A percentile compares a stretch with the other conserved stretches of the same genome.
phyloP scores from a whole-genome alignment of 805 yeast genomes.

The Metschnikowia borealis region DNA sequence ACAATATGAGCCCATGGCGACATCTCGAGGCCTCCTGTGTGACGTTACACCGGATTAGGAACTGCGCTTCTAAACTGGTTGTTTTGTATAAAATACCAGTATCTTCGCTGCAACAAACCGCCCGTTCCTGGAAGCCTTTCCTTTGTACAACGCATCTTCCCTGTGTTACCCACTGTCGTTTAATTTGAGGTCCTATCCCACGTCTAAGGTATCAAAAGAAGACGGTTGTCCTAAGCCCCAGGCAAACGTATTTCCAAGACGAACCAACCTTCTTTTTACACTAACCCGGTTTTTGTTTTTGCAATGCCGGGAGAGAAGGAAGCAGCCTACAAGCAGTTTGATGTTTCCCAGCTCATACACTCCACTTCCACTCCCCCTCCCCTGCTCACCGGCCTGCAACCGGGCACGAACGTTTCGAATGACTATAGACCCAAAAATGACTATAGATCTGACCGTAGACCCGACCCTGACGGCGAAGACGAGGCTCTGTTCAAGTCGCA shows the following conservation, averaged over 20 bases:
- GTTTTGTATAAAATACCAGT: not conserved
- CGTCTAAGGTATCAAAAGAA: no score
- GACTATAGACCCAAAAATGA: no score
- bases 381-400: no score
- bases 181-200: no score
- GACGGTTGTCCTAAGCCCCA: no score
- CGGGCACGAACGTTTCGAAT: no score
- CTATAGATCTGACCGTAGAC: not conserved
- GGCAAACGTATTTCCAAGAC: no score
- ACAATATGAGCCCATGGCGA: slow-evolving; percentile 1
- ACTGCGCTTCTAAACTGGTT: not conserved
- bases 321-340: not conserved
- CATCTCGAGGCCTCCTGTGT: not conserved
- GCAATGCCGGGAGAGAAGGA: slow-evolving; percentile 3
- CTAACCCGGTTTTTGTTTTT: not conserved
- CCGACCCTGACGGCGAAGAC: not conserved
- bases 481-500: not conserved
- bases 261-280: not conserved
- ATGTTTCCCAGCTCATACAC: slow-evolving; percentile 3
- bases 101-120: not conserved
- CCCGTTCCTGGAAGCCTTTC: not conserved
- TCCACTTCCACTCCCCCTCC: not conserved
- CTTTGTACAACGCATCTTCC: not conserved
- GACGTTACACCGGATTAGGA: not conserved
- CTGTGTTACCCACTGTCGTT: no score